These are phyloP conservation scores for Kwoniella newhampshirensis DNA, from an alignment of 768 basidiomycete genomes.

Conservation along the genomic window DNA sequence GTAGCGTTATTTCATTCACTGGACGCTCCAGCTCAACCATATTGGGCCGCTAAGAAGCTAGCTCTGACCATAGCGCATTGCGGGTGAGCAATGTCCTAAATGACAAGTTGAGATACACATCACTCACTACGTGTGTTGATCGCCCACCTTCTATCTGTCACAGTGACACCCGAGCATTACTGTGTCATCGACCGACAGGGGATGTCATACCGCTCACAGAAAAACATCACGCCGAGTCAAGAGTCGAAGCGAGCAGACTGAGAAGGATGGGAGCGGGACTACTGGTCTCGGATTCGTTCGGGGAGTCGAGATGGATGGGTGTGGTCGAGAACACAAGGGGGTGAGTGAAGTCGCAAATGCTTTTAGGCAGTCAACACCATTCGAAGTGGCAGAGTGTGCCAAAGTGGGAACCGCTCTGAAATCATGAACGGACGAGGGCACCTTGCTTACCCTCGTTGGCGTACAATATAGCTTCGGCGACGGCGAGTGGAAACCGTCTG, in stretches of 20 bases:
- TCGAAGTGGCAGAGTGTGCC: no score
- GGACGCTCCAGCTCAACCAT: constrained; percentile 72
- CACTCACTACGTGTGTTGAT: not conserved
- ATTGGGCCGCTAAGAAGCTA: constrained; percentile 73
- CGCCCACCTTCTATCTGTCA: constrained; percentile 15
- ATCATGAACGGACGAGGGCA: no score
- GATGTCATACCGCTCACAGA: constrained; percentile 84
- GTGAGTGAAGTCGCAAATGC: no score
- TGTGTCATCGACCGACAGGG: constrained; percentile 73
- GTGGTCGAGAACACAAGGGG: constrained; percentile 87
- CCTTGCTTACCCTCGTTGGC: no score
- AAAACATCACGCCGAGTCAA: constrained; percentile 90
- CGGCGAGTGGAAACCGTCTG: constrained; percentile 80
- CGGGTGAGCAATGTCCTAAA: constrained; percentile 61
- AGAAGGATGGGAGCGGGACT: constrained; percentile 78
- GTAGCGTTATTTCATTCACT: constrained; percentile 87
- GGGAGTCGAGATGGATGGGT: constrained; percentile 90
- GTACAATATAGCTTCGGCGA: constrained; percentile 82
- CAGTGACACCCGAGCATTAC: constrained; percentile 84
- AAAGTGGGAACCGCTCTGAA: no score
- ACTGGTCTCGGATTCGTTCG: constrained; percentile 88
- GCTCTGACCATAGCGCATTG: constrained; percentile 88
- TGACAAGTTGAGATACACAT: not conserved
- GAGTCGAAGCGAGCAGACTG: constrained; percentile 77
- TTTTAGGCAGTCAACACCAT: no score